Conservation (phyloP, 2,329 filamentous ascomycete genomes). For the Botrytis deweyae region DNA sequence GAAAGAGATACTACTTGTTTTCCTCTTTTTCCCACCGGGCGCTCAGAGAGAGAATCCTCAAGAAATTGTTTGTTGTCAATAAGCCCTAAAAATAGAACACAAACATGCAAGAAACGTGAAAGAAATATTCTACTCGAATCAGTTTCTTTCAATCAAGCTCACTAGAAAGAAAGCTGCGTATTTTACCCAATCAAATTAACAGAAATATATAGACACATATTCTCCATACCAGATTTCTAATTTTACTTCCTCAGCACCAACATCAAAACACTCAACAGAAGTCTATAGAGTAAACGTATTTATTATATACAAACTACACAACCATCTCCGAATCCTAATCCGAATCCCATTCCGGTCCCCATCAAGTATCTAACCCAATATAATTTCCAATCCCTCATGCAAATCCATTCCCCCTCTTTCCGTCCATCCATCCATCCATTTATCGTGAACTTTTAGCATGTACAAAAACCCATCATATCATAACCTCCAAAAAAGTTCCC, state of each 20-base stretch:
- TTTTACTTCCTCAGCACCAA: neutral
- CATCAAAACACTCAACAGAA: neutral
- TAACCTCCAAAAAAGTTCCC: neutral
- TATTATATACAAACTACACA: neutral
- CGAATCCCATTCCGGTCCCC: neutral
- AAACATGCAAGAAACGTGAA: neutral
- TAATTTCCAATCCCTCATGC: neutral
- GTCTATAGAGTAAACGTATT: neutral
- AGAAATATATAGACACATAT: neutral
- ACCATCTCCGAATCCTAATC: neutral
- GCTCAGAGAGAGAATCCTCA: neutral
- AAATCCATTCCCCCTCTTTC: neutral
- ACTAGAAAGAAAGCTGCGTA: neutral
- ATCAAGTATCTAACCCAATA: neutral
- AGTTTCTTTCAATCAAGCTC: neutral
- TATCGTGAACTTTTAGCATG: constrained; percentile 6
- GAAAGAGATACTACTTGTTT: neutral
- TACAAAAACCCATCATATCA: constrained; percentile 5
- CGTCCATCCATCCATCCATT: neutral
- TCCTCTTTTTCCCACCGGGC: neutral
- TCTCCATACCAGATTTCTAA: neutral
- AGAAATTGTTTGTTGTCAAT: neutral
- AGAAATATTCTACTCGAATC: neutral
- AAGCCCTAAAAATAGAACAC: neutral
- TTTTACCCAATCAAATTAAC: neutral